Evolutionary conservation across 2,329 filamentous ascomycete genomes (phyloP), one percentile per base, ranked within the genome.

Genomic region (Colletotrichum melonis): DNA sequence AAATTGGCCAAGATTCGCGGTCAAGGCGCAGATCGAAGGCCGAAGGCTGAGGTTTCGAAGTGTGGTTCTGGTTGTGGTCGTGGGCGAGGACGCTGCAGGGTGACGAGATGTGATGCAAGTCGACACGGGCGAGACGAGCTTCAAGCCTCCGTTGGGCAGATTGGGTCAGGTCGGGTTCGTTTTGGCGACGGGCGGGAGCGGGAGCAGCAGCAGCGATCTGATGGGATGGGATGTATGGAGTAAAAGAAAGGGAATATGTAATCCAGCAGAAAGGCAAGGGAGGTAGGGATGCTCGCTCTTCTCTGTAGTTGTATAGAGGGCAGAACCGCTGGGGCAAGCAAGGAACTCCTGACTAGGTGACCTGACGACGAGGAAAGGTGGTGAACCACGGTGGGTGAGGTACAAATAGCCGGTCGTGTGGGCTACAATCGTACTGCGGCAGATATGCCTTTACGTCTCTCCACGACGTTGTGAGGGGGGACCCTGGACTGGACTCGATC

Each of bases 191-290:
- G 71, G 71, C 71, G 71, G 71, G 71, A 73, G 71, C 71, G 71
- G 71, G 67, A 73, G 71, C 67, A 73, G 62, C 71, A 73, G 71
- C 71, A 73, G 71, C 71, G 70, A 73, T 73, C 67, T 71, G 60
- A 42, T 62, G 71, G 71, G 67, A 64, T 70, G 66, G 59, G 70
- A 72, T 59, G 60, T 60, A 73, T 49, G 60, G 67, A 65, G 66
- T 58, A 64, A 52, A 63, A 59, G 38, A 60, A 69, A 28, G 52
- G 28, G 22, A 46, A 59, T 49, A 57, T 49, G 52, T 56, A 30
- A 54, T 24, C 30, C 49, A 55, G 54, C 52, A 69, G 38, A 28
- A n/a, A 49, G 58, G 55, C 62, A 22, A 55, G 54, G 42, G 42
- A 49, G 19, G 42, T 49, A 49, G 42, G 42, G 42, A 49, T 49